Percentiles rank a stretch among this genome's conserved stretches.
phyloP scores from a whole-genome alignment of 2,329 filamentous ascomycete genomes.

The Aspergillus floridensis region DNA sequence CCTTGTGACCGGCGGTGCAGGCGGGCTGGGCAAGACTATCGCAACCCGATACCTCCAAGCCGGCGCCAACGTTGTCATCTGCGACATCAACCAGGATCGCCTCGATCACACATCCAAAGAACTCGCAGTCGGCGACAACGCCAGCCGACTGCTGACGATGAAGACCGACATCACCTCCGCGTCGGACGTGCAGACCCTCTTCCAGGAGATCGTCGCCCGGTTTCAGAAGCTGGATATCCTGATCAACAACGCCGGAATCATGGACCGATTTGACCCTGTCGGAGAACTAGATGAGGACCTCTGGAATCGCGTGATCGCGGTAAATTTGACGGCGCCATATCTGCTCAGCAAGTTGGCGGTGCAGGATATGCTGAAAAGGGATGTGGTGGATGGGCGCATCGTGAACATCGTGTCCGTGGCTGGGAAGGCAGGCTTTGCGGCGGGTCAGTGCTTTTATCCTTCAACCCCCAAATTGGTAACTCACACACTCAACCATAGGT shows the following conservation, averaged over 20 bases:
- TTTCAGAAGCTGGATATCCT: slow-evolving; percentile 57
- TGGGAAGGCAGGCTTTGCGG: slow-evolving; percentile 42
- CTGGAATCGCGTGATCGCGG: slow-evolving; percentile 55
- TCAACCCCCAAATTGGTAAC: background rate
- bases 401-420: slow-evolving; percentile 55
- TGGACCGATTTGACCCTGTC: slow-evolving; percentile 56
- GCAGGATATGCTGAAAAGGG: slow-evolving; percentile 43
- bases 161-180: slow-evolving; percentile 40
- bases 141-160: slow-evolving; percentile 26
- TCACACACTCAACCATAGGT: slow-evolving; percentile 25
- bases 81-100: slow-evolving; percentile 35
- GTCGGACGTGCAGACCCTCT: slow-evolving; percentile 36
- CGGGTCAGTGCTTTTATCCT: slow-evolving; percentile 29
- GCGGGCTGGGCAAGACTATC: slow-evolving; percentile 41
- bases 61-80: slow-evolving; percentile 40
- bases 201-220: slow-evolving; percentile 27
- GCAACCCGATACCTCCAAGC: slow-evolving; percentile 33
- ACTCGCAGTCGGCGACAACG: slow-evolving; percentile 14
- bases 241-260: slow-evolving; percentile 58
- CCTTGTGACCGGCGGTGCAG: slow-evolving; percentile 37
- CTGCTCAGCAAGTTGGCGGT: slow-evolving; percentile 54
- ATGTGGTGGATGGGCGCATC: slow-evolving; percentile 45
- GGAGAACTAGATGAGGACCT: slow-evolving; percentile 46
- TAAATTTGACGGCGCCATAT: slow-evolving; percentile 58
- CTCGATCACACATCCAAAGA: slow-evolving; percentile 23